Evolutionary conservation across 345 rosid genomes (phyloP), one percentile per base, ranked within the genome.

Genomic region (Eucalyptus pauciflora): DNA sequence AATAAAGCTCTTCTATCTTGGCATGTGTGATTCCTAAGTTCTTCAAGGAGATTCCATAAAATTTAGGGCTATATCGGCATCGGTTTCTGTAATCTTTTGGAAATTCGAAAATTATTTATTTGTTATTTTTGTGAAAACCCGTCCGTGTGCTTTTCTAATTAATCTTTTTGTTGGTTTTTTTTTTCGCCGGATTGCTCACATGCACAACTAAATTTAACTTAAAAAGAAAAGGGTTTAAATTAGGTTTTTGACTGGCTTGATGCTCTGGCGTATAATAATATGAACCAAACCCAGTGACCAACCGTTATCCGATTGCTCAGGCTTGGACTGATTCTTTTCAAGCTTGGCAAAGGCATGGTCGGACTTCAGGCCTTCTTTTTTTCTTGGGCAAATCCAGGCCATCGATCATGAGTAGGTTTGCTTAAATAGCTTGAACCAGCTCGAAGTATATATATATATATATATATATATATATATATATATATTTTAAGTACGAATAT

Each of bases 381-480:
- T 71, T 17, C 45, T 71, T 17, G 81, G 45, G 3, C 37, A 33
- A 71, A 37, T 71, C 45, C 25, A 2, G 45, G 81, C 81, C 43
- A 3, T 37, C 3, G 7, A 69, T 69, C 45, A 3, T 33, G 80
- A 69, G 2, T 33, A 33, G 81, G 24, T 17, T 71, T 18, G 25
- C 45, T 17, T 37, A 71, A 71, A 71, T 33, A 18, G 45, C 13
- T 71, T 10, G 13, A 33, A 71, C 81, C 2, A 7, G 81, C 24
- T 69, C 13, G 1, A 5, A 31, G 80, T 69, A 16, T 1, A 8
- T 31, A 8, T 31, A 2, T 45, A 2, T 52, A 2, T 51, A n/a
- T 69, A 16, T 1, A 8, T 31, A 8, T 69, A 16, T 1, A 8
- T 31, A 8, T 69, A 16, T 1, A 8, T 31, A 8, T 31, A 2